These are phyloP conservation scores for Micromonas commoda DNA, from an alignment of 139 green algal genomes.

Conservation along the genomic window DNA sequence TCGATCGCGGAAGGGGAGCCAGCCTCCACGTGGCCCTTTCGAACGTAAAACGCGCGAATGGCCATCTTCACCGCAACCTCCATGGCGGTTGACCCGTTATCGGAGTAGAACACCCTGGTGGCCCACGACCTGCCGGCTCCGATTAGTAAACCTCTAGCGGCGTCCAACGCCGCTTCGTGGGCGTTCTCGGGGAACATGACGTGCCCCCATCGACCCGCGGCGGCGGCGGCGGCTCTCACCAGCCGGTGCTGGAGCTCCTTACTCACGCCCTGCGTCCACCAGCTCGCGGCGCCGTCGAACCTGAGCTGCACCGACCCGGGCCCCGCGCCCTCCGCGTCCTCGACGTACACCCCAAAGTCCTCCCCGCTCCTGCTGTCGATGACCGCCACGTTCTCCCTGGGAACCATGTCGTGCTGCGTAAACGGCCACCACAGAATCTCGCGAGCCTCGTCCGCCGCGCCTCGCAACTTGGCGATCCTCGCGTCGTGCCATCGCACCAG, in stretches of 20 bases:
- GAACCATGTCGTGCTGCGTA: conserved; percentile 75
- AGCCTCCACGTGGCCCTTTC: conserved; percentile 23
- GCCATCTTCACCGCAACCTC: conserved; percentile 97
- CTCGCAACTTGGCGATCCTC: conserved; percentile 44
- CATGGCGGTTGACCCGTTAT: conserved; percentile 88
- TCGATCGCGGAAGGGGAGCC: neutral
- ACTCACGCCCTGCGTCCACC: conserved; percentile 88
- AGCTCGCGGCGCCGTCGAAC: conserved; percentile 87
- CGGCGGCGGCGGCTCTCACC: neutral
- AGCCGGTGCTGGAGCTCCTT: conserved; percentile 35
- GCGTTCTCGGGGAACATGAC: conserved; percentile 87
- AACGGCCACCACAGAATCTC: conserved; percentile 90
- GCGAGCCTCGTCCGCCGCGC: conserved; percentile 26
- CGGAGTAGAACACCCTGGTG: conserved; percentile 73
- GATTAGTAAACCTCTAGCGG: conserved; percentile 27
- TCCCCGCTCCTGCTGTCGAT: conserved; percentile 82
- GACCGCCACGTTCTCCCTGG: conserved; percentile 53
- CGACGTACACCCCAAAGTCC: conserved; percentile 52
- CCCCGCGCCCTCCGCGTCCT: conserved; percentile 5
- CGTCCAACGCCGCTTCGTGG: conserved; percentile 38
- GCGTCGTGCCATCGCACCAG: conserved; percentile 42
- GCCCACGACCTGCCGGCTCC: conserved; percentile 30
- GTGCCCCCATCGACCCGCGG: conserved; percentile 79
- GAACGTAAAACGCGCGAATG: conserved; percentile 62
- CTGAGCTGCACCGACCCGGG: conserved; percentile 17